phyloP scores from a whole-genome alignment of 305 asterid genomes.

The Fraxinus paxiana region DNA sequence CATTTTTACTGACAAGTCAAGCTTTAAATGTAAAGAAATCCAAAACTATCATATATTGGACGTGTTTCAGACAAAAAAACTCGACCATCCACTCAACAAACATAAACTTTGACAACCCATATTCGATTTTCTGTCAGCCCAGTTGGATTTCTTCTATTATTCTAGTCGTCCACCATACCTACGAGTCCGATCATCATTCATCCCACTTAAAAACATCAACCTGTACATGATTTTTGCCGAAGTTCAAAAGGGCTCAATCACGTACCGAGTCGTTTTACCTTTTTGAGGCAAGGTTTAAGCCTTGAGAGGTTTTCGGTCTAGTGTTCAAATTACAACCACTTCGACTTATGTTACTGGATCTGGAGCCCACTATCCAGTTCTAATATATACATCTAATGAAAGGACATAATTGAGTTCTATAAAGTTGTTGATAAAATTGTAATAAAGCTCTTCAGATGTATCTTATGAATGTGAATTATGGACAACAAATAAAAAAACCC shows the following conservation, averaged over 20 bases:
- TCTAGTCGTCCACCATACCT: background rate
- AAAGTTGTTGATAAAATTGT: background rate
- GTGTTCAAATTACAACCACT: background rate
- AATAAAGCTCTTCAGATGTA: background rate
- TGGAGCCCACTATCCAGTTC: background rate
- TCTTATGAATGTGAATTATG: background rate
- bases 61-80: background rate
- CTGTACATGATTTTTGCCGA: background rate
- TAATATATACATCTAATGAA: background rate
- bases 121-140: background rate
- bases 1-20: background rate
- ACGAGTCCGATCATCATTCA: background rate
- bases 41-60: background rate
- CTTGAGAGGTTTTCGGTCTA: background rate
- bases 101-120: background rate
- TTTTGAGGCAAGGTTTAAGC: background rate
- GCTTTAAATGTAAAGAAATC: background rate
- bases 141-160: background rate
- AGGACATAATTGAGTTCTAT: background rate
- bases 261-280: background rate
- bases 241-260: background rate
- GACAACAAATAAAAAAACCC: background rate
- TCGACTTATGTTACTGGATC: background rate
- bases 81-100: background rate
- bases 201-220: background rate